These are phyloP conservation scores for Wickerhamomyces sp. DNA, from an alignment of 1,139 yeast species.

Conservation along the genomic window DNA sequence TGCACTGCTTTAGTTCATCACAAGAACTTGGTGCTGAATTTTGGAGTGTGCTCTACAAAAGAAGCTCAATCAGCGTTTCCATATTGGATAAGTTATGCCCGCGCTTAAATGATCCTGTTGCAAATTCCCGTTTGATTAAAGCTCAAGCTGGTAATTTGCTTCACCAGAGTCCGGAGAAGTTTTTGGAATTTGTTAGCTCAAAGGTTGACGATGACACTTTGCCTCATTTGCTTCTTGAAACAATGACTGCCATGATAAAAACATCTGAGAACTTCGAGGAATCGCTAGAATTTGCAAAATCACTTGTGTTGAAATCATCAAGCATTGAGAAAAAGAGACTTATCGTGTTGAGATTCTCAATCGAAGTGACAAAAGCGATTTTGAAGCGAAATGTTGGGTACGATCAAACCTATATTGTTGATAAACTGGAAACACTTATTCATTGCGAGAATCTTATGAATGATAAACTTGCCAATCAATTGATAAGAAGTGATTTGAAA, in stretches of 20 bases:
- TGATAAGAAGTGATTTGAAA: slow-evolving; percentile 13
- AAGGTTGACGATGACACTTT: slow-evolving; percentile 1
- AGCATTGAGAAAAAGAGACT: slow-evolving; percentile 3
- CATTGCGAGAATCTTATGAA: slow-evolving; percentile 6
- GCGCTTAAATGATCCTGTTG: neutral
- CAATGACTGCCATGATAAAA: slow-evolving; percentile 4
- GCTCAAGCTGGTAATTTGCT: neutral
- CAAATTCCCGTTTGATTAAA: neutral
- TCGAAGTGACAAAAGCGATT: slow-evolving; percentile 9
- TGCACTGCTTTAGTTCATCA: neutral
- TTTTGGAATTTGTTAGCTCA: slow-evolving; percentile 4
- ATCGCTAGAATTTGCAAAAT: slow-evolving; percentile 12
- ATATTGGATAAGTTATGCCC: slow-evolving; percentile 1
- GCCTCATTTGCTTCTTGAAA: slow-evolving; percentile 1
- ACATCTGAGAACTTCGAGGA: slow-evolving; percentile 5
- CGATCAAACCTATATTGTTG: slow-evolving; percentile 8
- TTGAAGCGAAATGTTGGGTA: slow-evolving; percentile 1
- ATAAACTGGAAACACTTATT: slow-evolving; percentile 9
- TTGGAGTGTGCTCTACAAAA: slow-evolving; percentile 6
- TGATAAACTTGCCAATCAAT: slow-evolving; percentile 8
- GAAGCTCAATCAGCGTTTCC: slow-evolving; percentile 1
- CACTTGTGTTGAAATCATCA: slow-evolving; percentile 4
- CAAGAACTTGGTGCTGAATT: slow-evolving; percentile 2
- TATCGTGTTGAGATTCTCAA: slow-evolving; percentile 7
- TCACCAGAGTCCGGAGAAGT: slow-evolving; percentile 1